A percentile compares a stretch with the other conserved stretches of the same genome.
These are phyloP conservation scores for Rosa hybrid DNA, from an alignment of 331 rosid species.

Conservation along the genomic window DNA sequence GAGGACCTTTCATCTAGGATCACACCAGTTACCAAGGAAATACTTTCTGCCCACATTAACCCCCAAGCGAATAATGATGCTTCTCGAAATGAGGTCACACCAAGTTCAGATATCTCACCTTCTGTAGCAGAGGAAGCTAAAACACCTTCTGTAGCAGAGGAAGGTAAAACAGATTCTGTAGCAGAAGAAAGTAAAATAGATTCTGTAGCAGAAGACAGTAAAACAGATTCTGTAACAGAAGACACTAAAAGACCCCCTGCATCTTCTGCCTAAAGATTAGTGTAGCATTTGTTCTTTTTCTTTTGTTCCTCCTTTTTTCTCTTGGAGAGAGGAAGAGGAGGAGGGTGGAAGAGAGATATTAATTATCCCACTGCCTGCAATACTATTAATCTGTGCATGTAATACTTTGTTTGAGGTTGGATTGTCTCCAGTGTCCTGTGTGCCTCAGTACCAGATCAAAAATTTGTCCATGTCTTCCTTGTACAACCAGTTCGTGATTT, in stretches of 20 bases:
- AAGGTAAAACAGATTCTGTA: background rate
- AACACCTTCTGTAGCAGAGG: background rate
- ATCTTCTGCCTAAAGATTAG: constrained; percentile 34
- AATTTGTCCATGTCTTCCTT: constrained; percentile 21
- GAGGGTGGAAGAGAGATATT: constrained; percentile 22
- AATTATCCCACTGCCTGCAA: constrained; percentile 8
- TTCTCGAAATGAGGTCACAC: constrained; percentile 36
- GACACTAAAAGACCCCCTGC: constrained; percentile 31
- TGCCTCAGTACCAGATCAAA: constrained; percentile 13
- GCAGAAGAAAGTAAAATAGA: background rate
- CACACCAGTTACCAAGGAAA: constrained; percentile 33
- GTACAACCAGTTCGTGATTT: constrained; percentile 12
- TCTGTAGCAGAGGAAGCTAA: constrained; percentile 3
- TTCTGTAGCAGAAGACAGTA: constrained; percentile 13
- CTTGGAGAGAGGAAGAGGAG: constrained; percentile 34
- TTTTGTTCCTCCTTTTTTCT: constrained; percentile 7
- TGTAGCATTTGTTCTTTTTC: constrained; percentile 23
- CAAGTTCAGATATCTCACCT: constrained; percentile 23
- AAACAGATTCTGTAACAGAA: constrained; percentile 36
- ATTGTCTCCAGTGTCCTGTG: constrained; percentile 9
- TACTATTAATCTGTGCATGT: constrained; percentile 31
- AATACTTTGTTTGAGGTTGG: constrained; percentile 20
- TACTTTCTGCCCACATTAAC: constrained; percentile 27
- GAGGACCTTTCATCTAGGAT: constrained; percentile 25
- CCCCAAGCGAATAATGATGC: constrained; percentile 35